Percentiles rank a stretch among this genome's conserved stretches.
Conservation (phyloP, 345 rosid species). For the Trapa incisa region DNA sequence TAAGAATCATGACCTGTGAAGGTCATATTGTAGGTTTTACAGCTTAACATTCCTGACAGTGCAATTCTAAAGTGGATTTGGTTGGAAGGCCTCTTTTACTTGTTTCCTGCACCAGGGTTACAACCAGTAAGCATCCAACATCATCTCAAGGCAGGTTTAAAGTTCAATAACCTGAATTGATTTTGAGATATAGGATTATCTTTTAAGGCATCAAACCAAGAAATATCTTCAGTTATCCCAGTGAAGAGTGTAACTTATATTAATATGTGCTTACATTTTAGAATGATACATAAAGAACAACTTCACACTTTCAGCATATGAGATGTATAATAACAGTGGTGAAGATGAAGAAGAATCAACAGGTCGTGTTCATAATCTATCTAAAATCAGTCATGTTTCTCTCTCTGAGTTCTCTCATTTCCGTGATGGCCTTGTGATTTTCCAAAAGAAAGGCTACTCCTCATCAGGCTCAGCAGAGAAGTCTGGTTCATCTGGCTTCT, state of each 20-base stretch:
- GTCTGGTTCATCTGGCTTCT: conserved; percentile 81
- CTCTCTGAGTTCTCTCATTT: not conserved
- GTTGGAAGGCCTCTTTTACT: not conserved
- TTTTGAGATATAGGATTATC: not conserved
- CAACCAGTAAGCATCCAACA: not conserved
- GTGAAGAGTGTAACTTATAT: not conserved
- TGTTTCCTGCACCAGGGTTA: not conserved
- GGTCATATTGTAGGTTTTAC: not conserved
- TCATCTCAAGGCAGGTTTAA: not conserved
- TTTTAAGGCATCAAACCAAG: not conserved
- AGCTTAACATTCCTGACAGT: not conserved
- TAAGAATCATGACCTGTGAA: not conserved
- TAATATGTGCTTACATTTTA: not conserved
- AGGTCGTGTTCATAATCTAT: not conserved
- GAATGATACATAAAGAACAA: not conserved
- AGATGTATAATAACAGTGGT: not conserved
- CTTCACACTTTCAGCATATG: not conserved
- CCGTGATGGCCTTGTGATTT: not conserved
- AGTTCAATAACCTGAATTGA: not conserved
- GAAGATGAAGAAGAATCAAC: not conserved
- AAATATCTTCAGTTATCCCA: not conserved
- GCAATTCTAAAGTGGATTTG: not conserved
- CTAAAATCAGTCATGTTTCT: too few relatives aligned
- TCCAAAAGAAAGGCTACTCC: conserved; percentile 9
- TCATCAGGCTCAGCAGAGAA: conserved; percentile 50